Base-by-base conservation (phyloP, 2,329 filamentous ascomycete species). In the Cordyceps pruinosa region DNA sequence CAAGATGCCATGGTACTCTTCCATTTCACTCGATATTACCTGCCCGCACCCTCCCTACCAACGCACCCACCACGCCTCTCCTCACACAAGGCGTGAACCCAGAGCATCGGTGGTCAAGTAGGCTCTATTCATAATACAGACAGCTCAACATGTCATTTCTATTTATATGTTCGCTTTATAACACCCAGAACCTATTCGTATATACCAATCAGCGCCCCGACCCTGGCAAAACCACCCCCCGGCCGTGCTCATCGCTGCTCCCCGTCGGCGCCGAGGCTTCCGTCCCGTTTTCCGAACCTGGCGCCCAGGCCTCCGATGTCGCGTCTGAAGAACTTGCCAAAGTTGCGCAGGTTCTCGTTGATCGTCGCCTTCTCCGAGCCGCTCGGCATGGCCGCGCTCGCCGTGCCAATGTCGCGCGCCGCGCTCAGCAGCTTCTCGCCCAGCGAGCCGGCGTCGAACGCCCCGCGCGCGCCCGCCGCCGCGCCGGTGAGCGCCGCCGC, bases 301-400 rank as follows among this genome's bases (percentile, higher is more conserved):
- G 82, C 83, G 2, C 88, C 87, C 61, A 93, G 81, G 2, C 86
- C 84, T 30, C 89, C 88, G 61, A 93, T 86, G 75, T 97, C 93
- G 61, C 93, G 79, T 61, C 88, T 85, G 76, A 97, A 97, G 74
- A 97, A 97, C 73, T 96, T 97, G 25, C 93, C 93, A 73, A 99
- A 89, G 70, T 90, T 96, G 75, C 90, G 92, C 72, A 97, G 70
- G 72, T 97, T 97, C 72, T 96, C 92, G 69, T 97, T 96, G 62
- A 97, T 82, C 53, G 88, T 90, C 8, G 82, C 83, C 65, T 87
- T 84, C 56, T 83, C 78, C 56, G 77, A 66, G 17, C 73, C 76
- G 15, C 63, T 75, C 60, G 73, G 73, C 45, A 37, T 47, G 2
- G 41, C 35, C 37, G 62, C 64, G 50, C 64, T 62, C 56, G 62